phyloP scores from a whole-genome alignment of 495 filamentous ascomycete genomes.

The Amphirosellinia nigrospora region DNA sequence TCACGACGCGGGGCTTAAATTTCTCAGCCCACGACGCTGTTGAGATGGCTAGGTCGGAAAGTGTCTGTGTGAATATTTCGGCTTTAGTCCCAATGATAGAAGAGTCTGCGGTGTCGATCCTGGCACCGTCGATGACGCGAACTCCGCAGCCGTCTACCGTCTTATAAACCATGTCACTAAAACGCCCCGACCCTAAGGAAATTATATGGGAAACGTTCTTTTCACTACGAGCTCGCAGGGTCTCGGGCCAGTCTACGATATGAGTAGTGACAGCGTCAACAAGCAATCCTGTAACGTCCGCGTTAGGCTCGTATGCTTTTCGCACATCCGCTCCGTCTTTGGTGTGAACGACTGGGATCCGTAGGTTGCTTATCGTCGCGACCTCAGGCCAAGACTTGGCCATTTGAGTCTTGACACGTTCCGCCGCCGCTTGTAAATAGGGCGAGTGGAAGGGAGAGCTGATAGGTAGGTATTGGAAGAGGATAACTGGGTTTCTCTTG shows the following conservation, averaged over 20 bases:
- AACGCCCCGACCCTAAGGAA: slow-evolving; percentile 80
- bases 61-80: slow-evolving; percentile 84
- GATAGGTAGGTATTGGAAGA: slow-evolving; percentile 86
- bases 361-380: slow-evolving; percentile 62
- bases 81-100: slow-evolving; percentile 81
- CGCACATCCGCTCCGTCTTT: slow-evolving; percentile 72
- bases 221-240: slow-evolving; percentile 74
- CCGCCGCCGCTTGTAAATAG: slow-evolving; percentile 70
- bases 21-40: slow-evolving; percentile 86
- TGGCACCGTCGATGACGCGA: slow-evolving; percentile 76
- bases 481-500: slow-evolving; percentile 83
- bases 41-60: slow-evolving; percentile 76
- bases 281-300: slow-evolving; percentile 64
- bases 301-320: slow-evolving; percentile 48
- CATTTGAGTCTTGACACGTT: slow-evolving; percentile 58
- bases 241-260: slow-evolving; percentile 78
- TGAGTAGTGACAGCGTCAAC: slow-evolving; percentile 81
- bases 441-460: slow-evolving; percentile 89
- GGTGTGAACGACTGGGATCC: slow-evolving; percentile 76
- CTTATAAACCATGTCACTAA: slow-evolving; percentile 81
- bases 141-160: slow-evolving; percentile 89
- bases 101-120: slow-evolving; percentile 73
- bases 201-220: slow-evolving; percentile 86
- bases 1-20: slow-evolving; percentile 73
- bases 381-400: slow-evolving; percentile 74